Conservation (phyloP, 352 stramenopile species). For the Pythium rhizo-oryzae region DNA sequence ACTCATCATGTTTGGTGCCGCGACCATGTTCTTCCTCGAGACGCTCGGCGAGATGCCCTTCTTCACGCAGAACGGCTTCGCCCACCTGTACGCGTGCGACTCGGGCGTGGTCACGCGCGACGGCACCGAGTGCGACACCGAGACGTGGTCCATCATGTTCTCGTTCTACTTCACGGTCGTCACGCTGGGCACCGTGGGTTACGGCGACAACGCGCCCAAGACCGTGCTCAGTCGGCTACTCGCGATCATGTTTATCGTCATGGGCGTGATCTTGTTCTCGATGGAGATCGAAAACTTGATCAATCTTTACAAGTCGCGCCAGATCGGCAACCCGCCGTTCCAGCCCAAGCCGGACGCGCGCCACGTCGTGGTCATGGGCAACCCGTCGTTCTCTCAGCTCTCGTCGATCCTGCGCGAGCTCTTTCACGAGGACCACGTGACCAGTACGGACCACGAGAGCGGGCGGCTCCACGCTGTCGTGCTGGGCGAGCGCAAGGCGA, state of each 20-base stretch:
- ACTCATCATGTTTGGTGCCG: conserved; percentile 81
- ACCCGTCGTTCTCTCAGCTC: conserved; percentile 83
- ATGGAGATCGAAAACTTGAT: conserved; percentile 91
- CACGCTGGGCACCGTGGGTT: conserved; percentile 88
- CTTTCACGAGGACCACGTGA: conserved; percentile 86
- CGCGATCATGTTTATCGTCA: conserved; percentile 89
- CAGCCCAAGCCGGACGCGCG: conserved; percentile 62
- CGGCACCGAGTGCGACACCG: conserved; percentile 46
- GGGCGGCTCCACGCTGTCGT: conserved; percentile 65
- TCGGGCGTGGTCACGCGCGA: conserved; percentile 59
- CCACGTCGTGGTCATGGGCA: conserved; percentile 84
- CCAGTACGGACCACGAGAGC: conserved; percentile 39
- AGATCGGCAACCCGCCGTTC: conserved; percentile 83
- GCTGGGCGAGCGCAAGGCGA: conserved; percentile 64
- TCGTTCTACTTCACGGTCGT: conserved; percentile 90
- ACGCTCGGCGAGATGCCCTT: conserved; percentile 85
- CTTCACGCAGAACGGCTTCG: conserved; percentile 78
- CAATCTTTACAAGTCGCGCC: conserved; percentile 78
- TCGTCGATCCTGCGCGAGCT: conserved; percentile 83
- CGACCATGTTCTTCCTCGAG: conserved; percentile 88
- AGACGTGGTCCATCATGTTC: conserved; percentile 90
- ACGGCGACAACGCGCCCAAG: conserved; percentile 84
- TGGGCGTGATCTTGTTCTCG: conserved; percentile 87
- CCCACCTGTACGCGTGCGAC: conserved; percentile 77
- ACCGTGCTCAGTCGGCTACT: conserved; percentile 83